Conservation (phyloP, 352 stramenopile genomes). For the Globisporangium mamillatum region DNA sequence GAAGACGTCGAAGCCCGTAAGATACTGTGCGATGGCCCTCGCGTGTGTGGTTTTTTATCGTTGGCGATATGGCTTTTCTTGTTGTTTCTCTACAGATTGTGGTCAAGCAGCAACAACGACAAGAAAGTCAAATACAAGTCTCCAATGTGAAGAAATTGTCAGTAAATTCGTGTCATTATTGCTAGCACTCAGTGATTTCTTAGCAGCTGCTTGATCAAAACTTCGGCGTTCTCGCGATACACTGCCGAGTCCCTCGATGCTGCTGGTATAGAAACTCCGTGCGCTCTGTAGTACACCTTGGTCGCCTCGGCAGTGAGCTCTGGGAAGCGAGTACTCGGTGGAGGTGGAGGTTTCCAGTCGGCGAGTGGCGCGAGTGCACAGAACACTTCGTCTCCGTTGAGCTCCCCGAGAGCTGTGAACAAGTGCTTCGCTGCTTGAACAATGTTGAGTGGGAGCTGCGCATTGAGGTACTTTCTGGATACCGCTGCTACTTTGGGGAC, state of each 20-base stretch:
- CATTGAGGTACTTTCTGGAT: conserved; percentile 49
- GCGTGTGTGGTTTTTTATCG: neutral
- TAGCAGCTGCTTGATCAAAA: conserved; percentile 15
- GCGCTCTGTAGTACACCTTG: conserved; percentile 29
- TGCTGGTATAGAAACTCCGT: neutral
- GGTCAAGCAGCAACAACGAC: neutral
- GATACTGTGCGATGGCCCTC: neutral
- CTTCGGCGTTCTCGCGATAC: conserved; percentile 10
- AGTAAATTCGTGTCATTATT: neutral
- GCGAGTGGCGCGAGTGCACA: conserved; percentile 45
- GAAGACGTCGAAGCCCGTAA: neutral
- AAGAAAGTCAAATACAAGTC: neutral
- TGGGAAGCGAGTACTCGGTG: conserved; percentile 43
- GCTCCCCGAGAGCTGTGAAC: conserved; percentile 36
- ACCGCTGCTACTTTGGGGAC: conserved; percentile 50
- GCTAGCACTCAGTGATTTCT: conserved; percentile 1
- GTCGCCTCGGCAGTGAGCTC: conserved; percentile 28
- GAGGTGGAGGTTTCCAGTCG: conserved; percentile 46
- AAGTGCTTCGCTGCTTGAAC: conserved; percentile 37
- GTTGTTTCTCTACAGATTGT: neutral
- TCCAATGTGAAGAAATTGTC: neutral
- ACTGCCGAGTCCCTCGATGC: neutral
- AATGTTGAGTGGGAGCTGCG: conserved; percentile 30
- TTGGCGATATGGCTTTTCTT: neutral
- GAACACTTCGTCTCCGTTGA: conserved; percentile 80